Percentiles rank a stretch among this genome's conserved stretches.
These are phyloP conservation scores for Daldinia childiae DNA, from an alignment of 495 filamentous ascomycete species.

Conservation along the genomic window DNA sequence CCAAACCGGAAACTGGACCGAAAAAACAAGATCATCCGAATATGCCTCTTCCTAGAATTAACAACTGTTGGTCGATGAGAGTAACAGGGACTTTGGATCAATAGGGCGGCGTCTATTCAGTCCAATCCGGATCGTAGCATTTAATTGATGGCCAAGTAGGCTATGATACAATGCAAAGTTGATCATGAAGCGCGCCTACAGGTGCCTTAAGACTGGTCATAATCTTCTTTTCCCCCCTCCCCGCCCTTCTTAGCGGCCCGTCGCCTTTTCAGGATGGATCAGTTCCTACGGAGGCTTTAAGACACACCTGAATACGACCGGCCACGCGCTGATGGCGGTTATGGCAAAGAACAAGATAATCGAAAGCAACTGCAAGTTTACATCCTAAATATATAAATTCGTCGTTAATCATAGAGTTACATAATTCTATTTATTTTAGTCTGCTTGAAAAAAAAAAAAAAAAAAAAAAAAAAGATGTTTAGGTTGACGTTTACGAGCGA, in stretches of 20 bases:
- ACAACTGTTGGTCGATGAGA: constrained; percentile 9
- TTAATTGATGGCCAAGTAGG: constrained; percentile 11
- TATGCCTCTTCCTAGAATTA: neutral
- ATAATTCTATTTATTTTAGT: neutral
- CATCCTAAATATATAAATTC: neutral
- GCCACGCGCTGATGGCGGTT: neutral
- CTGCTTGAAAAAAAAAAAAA: neutral
- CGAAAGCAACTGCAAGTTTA: neutral
- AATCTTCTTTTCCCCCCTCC: neutral
- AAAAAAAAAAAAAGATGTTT: neutral
- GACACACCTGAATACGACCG: neutral
- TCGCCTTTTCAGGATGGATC: constrained; percentile 7
- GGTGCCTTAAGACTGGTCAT: constrained; percentile 15
- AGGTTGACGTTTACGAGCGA: neutral
- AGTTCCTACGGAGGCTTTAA: neutral
- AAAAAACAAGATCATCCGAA: neutral
- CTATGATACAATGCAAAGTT: constrained; percentile 28
- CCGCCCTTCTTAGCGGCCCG: neutral
- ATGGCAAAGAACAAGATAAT: neutral
- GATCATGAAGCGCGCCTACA: constrained; percentile 28
- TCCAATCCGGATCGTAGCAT: constrained; percentile 18
- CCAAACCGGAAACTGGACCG: constrained; percentile 16
- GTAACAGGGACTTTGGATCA: constrained; percentile 13
- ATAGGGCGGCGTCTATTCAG: constrained; percentile 17
- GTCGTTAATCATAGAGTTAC: neutral